Conservation (phyloP, 2,329 filamentous ascomycete genomes). For the Akanthomyces muscarius region DNA sequence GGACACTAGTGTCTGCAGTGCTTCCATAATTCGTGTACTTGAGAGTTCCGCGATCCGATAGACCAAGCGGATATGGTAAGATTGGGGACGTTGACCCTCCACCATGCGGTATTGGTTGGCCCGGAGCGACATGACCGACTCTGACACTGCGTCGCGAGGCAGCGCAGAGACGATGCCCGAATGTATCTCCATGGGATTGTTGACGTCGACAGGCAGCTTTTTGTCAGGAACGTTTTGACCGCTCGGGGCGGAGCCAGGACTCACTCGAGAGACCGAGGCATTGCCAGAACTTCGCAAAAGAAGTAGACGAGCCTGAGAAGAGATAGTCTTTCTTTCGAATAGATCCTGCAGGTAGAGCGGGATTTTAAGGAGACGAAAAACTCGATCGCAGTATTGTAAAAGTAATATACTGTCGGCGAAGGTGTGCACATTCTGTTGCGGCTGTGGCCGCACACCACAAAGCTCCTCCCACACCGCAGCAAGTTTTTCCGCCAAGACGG, state of each 20-base stretch:
- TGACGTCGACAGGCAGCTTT: neutral
- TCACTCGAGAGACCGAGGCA: no score
- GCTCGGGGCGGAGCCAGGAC: neutral
- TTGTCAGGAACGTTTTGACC: neutral
- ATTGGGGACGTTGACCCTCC: slow-evolving; percentile 31
- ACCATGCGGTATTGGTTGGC: slow-evolving; percentile 29
- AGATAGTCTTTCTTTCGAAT: slow-evolving; percentile 18
- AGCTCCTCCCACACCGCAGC: slow-evolving; percentile 29
- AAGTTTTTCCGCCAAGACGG: slow-evolving; percentile 20
- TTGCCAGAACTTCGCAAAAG: neutral
- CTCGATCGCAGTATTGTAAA: slow-evolving; percentile 34
- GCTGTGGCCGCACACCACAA: slow-evolving; percentile 25
- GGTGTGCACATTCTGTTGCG: slow-evolving; percentile 26
- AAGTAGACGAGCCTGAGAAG: neutral
- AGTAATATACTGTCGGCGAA: slow-evolving; percentile 36
- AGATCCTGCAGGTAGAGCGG: slow-evolving; percentile 36
- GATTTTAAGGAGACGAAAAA: slow-evolving; percentile 26
- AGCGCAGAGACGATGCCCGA: neutral
- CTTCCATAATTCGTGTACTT: neutral
- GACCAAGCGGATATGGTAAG: slow-evolving; percentile 32
- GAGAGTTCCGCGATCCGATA: slow-evolving; percentile 25
- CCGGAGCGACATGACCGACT: slow-evolving; percentile 25
- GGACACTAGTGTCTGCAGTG: slow-evolving; percentile 20
- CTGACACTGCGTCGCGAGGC: neutral
- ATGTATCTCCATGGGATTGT: neutral